Evolutionary conservation across 2,329 filamentous ascomycete species (phyloP).

Genomic region (Monilinia fructicola): DNA sequence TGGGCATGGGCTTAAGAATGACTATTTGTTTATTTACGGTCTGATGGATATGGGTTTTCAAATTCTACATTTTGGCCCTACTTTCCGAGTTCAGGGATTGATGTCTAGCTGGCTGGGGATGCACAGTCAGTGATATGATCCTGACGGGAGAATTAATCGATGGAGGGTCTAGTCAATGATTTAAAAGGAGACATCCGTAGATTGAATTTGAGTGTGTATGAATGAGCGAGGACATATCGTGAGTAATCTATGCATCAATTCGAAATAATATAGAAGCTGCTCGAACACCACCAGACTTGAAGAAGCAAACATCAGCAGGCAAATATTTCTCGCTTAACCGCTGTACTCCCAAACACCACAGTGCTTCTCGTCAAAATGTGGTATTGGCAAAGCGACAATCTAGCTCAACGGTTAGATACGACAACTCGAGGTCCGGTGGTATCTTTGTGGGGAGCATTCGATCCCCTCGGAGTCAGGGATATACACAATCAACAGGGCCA

Average conservation of each 20-base stretch:
- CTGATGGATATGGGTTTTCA: background rate
- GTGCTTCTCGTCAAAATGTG: background rate
- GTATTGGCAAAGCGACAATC: slow-evolving; percentile 2
- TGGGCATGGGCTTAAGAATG: background rate
- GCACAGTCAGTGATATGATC: background rate
- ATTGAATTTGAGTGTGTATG: background rate
- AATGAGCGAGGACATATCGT: background rate
- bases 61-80: background rate
- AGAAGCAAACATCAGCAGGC: too few species aligned
- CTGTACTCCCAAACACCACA: background rate
- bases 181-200: background rate
- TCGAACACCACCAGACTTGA: background rate
- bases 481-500: background rate
- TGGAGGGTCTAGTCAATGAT: background rate
- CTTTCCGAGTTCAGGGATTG: background rate
- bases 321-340: background rate
- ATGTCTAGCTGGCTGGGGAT: background rate
- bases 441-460: slow-evolving; percentile 6
- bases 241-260: background rate
- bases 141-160: background rate
- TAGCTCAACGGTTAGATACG: background rate
- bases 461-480: slow-evolving; percentile 3
- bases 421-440: background rate
- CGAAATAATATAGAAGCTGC: background rate
- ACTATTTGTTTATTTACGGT: background rate